Conservation (phyloP, 257 asterid species). For the Cruciata laevipes region DNA sequence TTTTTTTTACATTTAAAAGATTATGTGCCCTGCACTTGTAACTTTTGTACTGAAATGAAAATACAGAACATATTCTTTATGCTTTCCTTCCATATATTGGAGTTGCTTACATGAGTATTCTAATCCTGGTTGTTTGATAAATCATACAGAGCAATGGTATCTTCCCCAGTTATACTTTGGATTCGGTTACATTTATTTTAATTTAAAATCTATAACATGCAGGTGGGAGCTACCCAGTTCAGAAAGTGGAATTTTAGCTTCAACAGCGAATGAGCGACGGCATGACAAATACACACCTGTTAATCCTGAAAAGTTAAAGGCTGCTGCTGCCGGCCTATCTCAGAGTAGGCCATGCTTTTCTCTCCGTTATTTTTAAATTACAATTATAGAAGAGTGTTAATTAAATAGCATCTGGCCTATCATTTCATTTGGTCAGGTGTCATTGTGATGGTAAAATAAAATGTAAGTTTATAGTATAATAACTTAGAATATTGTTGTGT, state of each 20-base stretch:
- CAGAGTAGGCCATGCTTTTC: constrained; percentile 39
- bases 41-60: not conserved
- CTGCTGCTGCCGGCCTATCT: constrained; percentile 70
- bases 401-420: not conserved
- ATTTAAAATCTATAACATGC: not conserved
- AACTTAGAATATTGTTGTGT: not conserved
- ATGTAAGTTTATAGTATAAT: not conserved
- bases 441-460: not conserved
- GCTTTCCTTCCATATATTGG: too few relatives aligned
- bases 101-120: not conserved
- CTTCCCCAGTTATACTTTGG: not conserved
- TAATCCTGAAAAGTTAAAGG: constrained; percentile 71
- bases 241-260: constrained; percentile 50
- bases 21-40: not conserved
- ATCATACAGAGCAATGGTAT: not conserved
- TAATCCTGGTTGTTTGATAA: not conserved
- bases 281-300: constrained; percentile 43
- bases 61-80: not conserved
- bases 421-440: not conserved
- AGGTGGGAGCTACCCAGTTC: constrained; percentile 89
- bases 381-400: not conserved
- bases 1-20: too few relatives aligned
- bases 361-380: constrained; percentile 3
- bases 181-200: constrained; percentile 9
- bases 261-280: constrained; percentile 82